Base-by-base conservation (phyloP, 78 protist genomes). In the Dictyostelium purpureum region DNA sequence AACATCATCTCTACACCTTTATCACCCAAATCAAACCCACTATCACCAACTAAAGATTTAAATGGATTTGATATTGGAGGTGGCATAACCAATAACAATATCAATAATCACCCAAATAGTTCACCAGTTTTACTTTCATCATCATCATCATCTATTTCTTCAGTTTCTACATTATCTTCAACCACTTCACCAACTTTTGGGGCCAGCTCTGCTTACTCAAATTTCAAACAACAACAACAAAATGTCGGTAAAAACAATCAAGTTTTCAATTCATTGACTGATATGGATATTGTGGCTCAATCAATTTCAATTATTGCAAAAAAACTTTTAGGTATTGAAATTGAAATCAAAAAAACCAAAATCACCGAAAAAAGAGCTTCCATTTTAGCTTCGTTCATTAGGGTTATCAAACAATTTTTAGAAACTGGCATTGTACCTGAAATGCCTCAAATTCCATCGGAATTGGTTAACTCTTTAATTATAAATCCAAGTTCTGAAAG, bases 241-340 rank as follows among this genome's bases (percentile, higher is more conserved):
- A 33, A 24, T 31, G 40, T 31, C 31, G 33, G 16, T 63, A 63
- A 63, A 16, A 63, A 63, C 18, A 63, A 63, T 40, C 76, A 67
- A 67, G 76, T 35, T n/a, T 38, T 71, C 78, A 35, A 26, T 24
- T 42, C 54, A 28, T 26, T 67, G n/a, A 73, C 83, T 9, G 92
- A 85, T 38, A 85, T 85, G 92, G 92, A 85, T 21, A 61, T 37
- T 16, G 79, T 85, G 4, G 92, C 92, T 33, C 92, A 85, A 47
- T 85, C 92, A 4, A 85, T 85, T n/a, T 56, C 92, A 45, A 26
- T 24, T 19, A 85, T 85, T 24, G 92, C 92, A 24, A 85, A 85
- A 47, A 85, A 85, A 26, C 19, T 85, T 9, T 35, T 85, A 1
- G 82, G 67, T 2, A 73, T 85, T 40, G 75, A 85, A 61, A 73